Evolutionary conservation across 2,329 filamentous ascomycete genomes (phyloP).

Genomic region (Verticillium klebahnii): DNA sequence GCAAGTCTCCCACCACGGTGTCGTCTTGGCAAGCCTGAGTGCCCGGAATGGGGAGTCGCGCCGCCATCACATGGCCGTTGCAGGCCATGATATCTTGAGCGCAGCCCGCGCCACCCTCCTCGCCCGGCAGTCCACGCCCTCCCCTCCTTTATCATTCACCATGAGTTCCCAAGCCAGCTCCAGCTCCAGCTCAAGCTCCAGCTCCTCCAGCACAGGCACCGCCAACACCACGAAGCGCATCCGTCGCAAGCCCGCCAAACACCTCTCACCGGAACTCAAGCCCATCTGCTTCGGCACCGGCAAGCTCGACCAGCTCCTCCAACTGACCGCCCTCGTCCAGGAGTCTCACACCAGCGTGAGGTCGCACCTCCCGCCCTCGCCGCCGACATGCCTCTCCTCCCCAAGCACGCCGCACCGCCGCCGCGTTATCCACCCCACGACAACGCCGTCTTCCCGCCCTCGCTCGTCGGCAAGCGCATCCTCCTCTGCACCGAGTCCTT

Average conservation of each 20-base stretch:
- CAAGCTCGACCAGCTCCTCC: not conserved
- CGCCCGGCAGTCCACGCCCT: not conserved
- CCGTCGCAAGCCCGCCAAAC: not conserved
- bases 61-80: not conserved
- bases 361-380: not conserved
- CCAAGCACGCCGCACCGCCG: slow-evolving; percentile 1
- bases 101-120: not conserved
- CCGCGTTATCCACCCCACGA: slow-evolving; percentile 24
- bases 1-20: not conserved
- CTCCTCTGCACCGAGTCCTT: slow-evolving; percentile 68
- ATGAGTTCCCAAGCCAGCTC: not conserved
- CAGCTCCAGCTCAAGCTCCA: not conserved
- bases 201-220: not conserved
- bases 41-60: not conserved
- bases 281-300: not conserved
- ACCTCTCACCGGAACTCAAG: not conserved
- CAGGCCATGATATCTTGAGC: not conserved
- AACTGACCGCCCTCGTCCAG: not conserved
- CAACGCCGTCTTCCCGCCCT: slow-evolving; percentile 37
- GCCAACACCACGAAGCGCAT: not conserved
- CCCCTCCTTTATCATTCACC: not conserved
- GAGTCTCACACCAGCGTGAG: not conserved
- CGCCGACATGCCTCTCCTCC: slow-evolving; percentile 3
- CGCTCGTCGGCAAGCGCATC: slow-evolving; percentile 56
- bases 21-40: not conserved